Evolutionary conservation across 208 protist species (phyloP).

Genomic region (Crithidia bombi): DNA sequence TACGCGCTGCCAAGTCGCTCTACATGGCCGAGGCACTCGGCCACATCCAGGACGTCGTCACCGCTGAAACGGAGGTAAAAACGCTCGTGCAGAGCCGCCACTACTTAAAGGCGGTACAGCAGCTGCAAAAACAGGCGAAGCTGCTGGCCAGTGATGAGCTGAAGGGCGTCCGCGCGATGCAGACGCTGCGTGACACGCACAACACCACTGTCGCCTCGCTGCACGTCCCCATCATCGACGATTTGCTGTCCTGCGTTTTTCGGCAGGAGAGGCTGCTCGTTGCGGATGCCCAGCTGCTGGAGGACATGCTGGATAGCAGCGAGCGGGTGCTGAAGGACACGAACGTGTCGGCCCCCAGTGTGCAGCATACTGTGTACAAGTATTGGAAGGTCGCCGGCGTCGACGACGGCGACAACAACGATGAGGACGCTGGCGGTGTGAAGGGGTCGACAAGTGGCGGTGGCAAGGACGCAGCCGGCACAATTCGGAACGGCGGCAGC

Average conservation of each 20-base stretch:
- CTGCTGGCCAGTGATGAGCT: constrained; percentile 49
- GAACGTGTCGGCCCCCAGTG: constrained; percentile 32
- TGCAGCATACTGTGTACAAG: constrained; percentile 45
- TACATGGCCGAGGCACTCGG: constrained; percentile 68
- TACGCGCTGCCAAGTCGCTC: constrained; percentile 75
- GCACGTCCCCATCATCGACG: constrained; percentile 70
- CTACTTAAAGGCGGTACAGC: constrained; percentile 70
- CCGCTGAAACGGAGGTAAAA: constrained; percentile 59
- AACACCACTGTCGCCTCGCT: constrained; percentile 53
- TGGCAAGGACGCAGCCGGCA: neutral
- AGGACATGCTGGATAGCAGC: constrained; percentile 55
- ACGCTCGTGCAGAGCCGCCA: constrained; percentile 48
- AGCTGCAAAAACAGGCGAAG: constrained; percentile 49
- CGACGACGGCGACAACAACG: constrained; percentile 15
- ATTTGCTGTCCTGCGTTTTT: constrained; percentile 81
- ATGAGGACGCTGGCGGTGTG: neutral
- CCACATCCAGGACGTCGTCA: constrained; percentile 56
- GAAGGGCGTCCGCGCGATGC: constrained; percentile 55
- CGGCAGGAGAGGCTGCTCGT: constrained; percentile 63
- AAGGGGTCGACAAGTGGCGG: neutral
- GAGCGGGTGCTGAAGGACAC: constrained; percentile 29
- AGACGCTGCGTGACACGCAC: constrained; percentile 63
- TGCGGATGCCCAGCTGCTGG: constrained; percentile 63
- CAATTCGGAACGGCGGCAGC: neutral
- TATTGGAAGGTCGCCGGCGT: constrained; percentile 37